These are phyloP conservation scores for Pisolithus tinctorius DNA, from an alignment of 768 basidiomycete genomes.

Conservation along the genomic window DNA sequence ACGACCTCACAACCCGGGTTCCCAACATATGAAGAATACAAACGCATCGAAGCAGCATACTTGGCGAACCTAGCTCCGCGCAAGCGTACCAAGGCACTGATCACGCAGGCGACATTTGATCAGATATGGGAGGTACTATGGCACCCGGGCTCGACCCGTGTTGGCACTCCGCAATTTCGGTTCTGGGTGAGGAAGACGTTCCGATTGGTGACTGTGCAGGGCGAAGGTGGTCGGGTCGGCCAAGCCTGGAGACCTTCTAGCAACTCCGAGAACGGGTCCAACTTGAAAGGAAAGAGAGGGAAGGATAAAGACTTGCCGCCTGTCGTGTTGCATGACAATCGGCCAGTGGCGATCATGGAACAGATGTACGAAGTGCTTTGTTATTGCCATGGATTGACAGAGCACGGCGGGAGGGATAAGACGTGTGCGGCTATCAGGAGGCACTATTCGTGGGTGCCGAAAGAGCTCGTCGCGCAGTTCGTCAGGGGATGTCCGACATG, in stretches of 20 bases:
- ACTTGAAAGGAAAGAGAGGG: too few relatives aligned
- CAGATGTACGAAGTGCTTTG: slow-evolving; percentile 75
- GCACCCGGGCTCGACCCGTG: slow-evolving; percentile 38
- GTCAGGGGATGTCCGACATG: slow-evolving; percentile 79
- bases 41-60: slow-evolving; percentile 51
- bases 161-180: slow-evolving; percentile 61
- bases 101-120: slow-evolving; percentile 65
- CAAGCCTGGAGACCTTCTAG: slow-evolving; percentile 1
- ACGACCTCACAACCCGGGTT: slow-evolving; percentile 38
- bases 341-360: slow-evolving; percentile 70
- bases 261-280: too few relatives aligned
- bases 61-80: slow-evolving; percentile 49
- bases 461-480: slow-evolving; percentile 74
- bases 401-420: slow-evolving; percentile 76
- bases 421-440: slow-evolving; percentile 60
- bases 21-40: slow-evolving; percentile 57
- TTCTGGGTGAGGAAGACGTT: slow-evolving; percentile 88
- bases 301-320: slow-evolving; percentile 12
- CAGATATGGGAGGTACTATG: slow-evolving; percentile 64
- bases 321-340: slow-evolving; percentile 65
- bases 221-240: slow-evolving; percentile 14
- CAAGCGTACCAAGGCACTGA: slow-evolving; percentile 63
- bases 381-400: slow-evolving; percentile 57
- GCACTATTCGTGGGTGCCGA: slow-evolving; percentile 79
- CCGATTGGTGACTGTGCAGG: slow-evolving; percentile 31